phyloP scores from a whole-genome alignment of 2,329 filamentous ascomycete genomes.

The Diplodia seriata region DNA sequence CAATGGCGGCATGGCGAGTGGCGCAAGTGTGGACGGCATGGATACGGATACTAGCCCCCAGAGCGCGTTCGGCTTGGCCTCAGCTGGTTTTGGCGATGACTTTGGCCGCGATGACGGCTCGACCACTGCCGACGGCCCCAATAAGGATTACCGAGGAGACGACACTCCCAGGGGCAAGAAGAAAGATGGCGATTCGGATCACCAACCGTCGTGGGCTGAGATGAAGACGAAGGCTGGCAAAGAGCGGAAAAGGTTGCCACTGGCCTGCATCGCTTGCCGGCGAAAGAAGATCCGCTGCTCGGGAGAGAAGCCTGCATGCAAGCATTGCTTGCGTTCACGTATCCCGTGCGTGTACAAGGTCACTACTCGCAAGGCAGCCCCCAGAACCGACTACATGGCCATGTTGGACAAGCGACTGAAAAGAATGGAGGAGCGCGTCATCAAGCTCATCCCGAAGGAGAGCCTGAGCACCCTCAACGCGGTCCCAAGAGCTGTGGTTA shows the following conservation, averaged over 20 bases:
- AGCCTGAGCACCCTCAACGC: slow-evolving; percentile 72
- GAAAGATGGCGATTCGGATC: slow-evolving; percentile 40
- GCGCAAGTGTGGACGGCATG: slow-evolving; percentile 39
- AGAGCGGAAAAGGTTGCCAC: slow-evolving; percentile 87
- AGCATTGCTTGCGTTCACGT: slow-evolving; percentile 89
- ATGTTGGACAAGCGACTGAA: slow-evolving; percentile 97
- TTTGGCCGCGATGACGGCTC: slow-evolving; percentile 39
- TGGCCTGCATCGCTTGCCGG: slow-evolving; percentile 94
- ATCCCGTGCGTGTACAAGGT: slow-evolving; percentile 98
- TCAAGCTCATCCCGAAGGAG: slow-evolving; percentile 90
- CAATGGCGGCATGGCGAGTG: slow-evolving; percentile 36
- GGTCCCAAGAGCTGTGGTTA: slow-evolving; percentile 82
- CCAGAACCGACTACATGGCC: slow-evolving; percentile 97
- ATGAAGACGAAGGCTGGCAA: slow-evolving; percentile 78
- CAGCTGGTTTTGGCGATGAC: slow-evolving; percentile 43
- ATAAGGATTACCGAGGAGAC: slow-evolving; percentile 10
- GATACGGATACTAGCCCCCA: slow-evolving; percentile 46
- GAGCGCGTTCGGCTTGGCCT: slow-evolving; percentile 38
- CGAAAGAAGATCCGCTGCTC: slow-evolving; percentile 98
- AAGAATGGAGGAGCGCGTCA: slow-evolving; percentile 96
- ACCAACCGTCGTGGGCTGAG: slow-evolving; percentile 57
- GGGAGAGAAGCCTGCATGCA: slow-evolving; percentile 96
- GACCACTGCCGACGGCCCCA: slow-evolving; percentile 9
- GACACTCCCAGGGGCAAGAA: slow-evolving; percentile 12
- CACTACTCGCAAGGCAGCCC: slow-evolving; percentile 90